Evolutionary conservation across 495 filamentous ascomycete genomes (phyloP), one percentile per base, ranked within the genome.

Genomic region (Aspergillus leporis): DNA sequence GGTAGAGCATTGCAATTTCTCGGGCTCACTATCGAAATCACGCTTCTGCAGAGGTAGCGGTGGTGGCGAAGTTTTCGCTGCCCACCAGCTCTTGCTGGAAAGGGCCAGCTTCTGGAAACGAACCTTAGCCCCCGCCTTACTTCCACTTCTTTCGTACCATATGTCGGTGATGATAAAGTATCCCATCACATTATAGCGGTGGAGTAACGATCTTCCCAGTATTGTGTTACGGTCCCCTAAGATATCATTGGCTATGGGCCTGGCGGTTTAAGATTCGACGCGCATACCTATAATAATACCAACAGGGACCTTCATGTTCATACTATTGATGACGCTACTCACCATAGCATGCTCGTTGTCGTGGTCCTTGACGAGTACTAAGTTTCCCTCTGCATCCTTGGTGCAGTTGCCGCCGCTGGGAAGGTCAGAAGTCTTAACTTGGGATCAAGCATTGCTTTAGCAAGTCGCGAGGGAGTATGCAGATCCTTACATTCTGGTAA

Each of bases 31-130:
- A 22, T 60, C 31, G 34, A 61, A 70, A 48, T 76, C 60, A 13
- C 70, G 62, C 31, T 68, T 43, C 3, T 59, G 34, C 8, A 68
- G 38, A 22, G 67, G 56, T 0, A 60, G 22, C 4, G 69, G 59
- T 18, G 65, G 34, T 5, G 61, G 56, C 7, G 68, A 69, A 10
- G 62, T 68, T 40, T 71, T 66, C 0, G 77, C 68, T 16, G 82
- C 71, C 87, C 89, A 93, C 92, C 92, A 96, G 43, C 90, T 88
- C 31, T 77, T 75, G 19, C 72, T 61, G 0, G 61, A 40, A 0
- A 86, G 69, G 19, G 90, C 69, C 2, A 91, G 67, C 61, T 93
- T 92, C 69, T 96, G 85, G 23, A 93, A 80, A 5, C 91, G 82
- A 16, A 88, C 78, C 61, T 81, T 86, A 59, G 81, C 79, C 0